Conservation (phyloP, 1,284 basidiomycete species). For the Apiotrichum laibachii region DNA sequence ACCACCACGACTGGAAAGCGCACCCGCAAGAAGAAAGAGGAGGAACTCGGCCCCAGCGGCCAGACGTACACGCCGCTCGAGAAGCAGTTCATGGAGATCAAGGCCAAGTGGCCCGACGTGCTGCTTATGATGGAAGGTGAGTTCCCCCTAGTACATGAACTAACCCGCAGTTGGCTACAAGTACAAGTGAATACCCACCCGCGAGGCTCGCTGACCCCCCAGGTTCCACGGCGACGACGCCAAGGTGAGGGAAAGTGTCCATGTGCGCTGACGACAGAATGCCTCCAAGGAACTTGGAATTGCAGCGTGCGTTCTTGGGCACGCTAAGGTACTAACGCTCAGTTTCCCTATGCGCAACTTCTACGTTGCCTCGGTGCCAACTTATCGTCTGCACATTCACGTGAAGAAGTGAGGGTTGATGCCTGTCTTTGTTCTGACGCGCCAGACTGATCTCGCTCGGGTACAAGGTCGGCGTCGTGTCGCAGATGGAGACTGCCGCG, state of each 20-base stretch:
- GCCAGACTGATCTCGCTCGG: constrained; percentile 76
- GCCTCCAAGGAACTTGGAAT: constrained; percentile 81
- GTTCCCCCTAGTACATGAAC: constrained; percentile 6
- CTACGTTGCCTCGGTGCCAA: constrained; percentile 75
- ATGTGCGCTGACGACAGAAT: constrained; percentile 53
- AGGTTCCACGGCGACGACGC: constrained; percentile 86
- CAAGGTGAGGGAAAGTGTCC: constrained; percentile 54
- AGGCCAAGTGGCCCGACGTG: constrained; percentile 68
- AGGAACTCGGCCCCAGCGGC: constrained; percentile 70
- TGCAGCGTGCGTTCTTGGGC: constrained; percentile 50
- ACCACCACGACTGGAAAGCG: constrained; percentile 16
- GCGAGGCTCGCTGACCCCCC: constrained; percentile 15
- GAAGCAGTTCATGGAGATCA: constrained; percentile 71
- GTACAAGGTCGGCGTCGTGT: constrained; percentile 84
- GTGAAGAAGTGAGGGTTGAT: constrained; percentile 67
- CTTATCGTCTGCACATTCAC: constrained; percentile 76
- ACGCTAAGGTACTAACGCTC: neutral
- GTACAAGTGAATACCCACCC: constrained; percentile 56
- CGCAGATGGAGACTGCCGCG: constrained; percentile 92
- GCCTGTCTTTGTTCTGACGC: constrained; percentile 5
- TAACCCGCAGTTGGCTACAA: constrained; percentile 68
- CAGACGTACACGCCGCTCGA: constrained; percentile 77
- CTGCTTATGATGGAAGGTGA: constrained; percentile 73
- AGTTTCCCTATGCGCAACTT: constrained; percentile 74
- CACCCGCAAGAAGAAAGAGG: constrained; percentile 46